These are phyloP conservation scores for Cornus suecica DNA, from an alignment of 148 eudicot species.

Conservation along the genomic window DNA sequence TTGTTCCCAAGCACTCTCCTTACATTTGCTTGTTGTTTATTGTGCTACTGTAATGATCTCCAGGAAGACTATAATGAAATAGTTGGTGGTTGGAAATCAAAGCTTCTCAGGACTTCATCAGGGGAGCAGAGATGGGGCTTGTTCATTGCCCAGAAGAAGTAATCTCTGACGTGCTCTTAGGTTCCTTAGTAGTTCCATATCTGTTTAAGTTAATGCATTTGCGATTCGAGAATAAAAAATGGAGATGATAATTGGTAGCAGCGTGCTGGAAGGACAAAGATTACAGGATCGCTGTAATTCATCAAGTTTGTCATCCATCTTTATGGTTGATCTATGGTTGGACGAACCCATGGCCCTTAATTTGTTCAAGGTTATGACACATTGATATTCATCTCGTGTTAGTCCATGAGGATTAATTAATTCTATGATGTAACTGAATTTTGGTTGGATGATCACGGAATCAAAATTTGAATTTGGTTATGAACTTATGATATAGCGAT, in stretches of 20 bases:
- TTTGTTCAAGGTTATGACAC: too few relatives aligned
- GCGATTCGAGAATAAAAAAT: background rate
- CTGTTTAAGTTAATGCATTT: background rate
- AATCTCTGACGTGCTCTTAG: background rate
- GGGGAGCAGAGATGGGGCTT: conserved; percentile 86
- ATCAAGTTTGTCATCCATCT: too few relatives aligned
- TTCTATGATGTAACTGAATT: too few relatives aligned
- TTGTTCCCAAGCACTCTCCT: background rate
- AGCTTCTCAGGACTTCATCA: conserved; percentile 53
- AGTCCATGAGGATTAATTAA: too few relatives aligned
- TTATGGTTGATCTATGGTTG: too few relatives aligned
- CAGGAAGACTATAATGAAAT: conserved; percentile 66
- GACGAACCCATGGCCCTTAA: too few relatives aligned
- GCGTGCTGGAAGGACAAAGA: too few relatives aligned
- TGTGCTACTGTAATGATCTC: background rate
- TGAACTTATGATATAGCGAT: too few relatives aligned
- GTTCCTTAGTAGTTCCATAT: background rate
- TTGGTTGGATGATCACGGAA: too few relatives aligned
- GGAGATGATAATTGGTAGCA: background rate
- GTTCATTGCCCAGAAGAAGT: conserved; percentile 54
- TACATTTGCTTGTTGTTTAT: background rate
- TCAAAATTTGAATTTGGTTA: too few relatives aligned
- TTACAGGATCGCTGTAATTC: too few relatives aligned
- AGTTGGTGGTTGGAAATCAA: conserved; percentile 74
- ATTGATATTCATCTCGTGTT: too few relatives aligned